Conservation (phyloP, 768 basidiomycete species). For the Tubosaeta sp. region DNA sequence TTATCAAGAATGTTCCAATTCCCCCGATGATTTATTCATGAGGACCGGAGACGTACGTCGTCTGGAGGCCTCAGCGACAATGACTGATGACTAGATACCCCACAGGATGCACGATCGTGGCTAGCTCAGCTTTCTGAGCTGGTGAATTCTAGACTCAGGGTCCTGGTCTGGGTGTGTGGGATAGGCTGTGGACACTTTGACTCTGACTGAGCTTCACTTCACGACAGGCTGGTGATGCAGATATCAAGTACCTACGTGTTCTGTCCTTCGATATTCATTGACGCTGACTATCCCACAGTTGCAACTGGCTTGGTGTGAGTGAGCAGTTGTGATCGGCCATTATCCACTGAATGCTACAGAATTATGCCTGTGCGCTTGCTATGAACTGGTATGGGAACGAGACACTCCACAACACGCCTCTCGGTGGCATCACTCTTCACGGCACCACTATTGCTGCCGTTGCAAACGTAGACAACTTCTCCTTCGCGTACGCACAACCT, state of each 20-base stretch:
- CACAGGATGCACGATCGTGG: conserved; percentile 35
- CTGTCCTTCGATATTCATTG: not conserved
- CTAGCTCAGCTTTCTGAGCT: conserved; percentile 36
- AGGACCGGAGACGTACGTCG: conserved; percentile 54
- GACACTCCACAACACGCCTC: conserved; percentile 36
- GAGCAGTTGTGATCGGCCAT: not conserved
- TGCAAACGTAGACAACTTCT: conserved; percentile 64
- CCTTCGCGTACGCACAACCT: conserved; percentile 53
- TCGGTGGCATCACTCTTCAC: conserved; percentile 53
- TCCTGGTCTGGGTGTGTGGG: conserved; percentile 37
- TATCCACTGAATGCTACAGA: conserved; percentile 17
- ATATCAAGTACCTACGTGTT: conserved; percentile 21
- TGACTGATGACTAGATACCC: not conserved
- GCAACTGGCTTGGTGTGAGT: conserved; percentile 34
- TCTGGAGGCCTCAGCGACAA: not conserved
- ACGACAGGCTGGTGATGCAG: conserved; percentile 28
- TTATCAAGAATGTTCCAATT: conserved; percentile 48
- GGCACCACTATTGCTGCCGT: conserved; percentile 52
- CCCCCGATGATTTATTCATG: conserved; percentile 41
- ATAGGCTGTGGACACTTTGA: not conserved
- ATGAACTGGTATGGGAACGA: conserved; percentile 47
- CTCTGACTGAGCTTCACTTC: not conserved
- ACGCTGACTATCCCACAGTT: conserved; percentile 5
- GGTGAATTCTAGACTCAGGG: conserved; percentile 35
- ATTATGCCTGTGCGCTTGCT: conserved; percentile 35